These are phyloP conservation scores for Dendrothele bispora DNA, from an alignment of 768 basidiomycete genomes.

Conservation along the genomic window DNA sequence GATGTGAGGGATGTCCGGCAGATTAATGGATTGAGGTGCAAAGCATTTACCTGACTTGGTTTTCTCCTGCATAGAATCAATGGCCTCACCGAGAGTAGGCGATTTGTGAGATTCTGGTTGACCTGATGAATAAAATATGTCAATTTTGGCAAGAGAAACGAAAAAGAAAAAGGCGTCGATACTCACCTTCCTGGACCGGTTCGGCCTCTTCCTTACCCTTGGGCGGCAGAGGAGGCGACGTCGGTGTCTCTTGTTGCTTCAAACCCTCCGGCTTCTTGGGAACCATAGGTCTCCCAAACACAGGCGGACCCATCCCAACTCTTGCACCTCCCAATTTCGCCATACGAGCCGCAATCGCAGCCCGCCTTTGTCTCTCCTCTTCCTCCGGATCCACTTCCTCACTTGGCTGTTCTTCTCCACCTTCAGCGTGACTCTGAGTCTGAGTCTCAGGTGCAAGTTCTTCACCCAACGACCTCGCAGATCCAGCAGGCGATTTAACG, in stretches of 20 bases:
- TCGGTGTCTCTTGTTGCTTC: slow-evolving; percentile 25
- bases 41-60: slow-evolving; percentile 8
- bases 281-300: slow-evolving; percentile 53
- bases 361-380: slow-evolving; percentile 76
- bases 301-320: slow-evolving; percentile 76
- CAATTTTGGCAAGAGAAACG: background rate
- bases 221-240: background rate
- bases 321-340: slow-evolving; percentile 86
- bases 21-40: too few relatives aligned
- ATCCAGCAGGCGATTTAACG: background rate
- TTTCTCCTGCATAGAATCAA: slow-evolving; percentile 3
- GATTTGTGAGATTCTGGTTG: slow-evolving; percentile 3
- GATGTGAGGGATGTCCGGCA: too few relatives aligned
- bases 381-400: slow-evolving; percentile 54
- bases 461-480: background rate
- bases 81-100: background rate
- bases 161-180: too few relatives aligned
- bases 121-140: background rate
- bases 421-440: slow-evolving; percentile 17
- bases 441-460: slow-evolving; percentile 16
- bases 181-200: slow-evolving; percentile 1
- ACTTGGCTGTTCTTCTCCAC: slow-evolving; percentile 14
- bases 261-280: slow-evolving; percentile 28
- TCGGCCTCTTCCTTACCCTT: background rate
- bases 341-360: slow-evolving; percentile 91